Base-by-base conservation (phyloP, 768 basidiomycete species). In the Pleurotus giganteus region DNA sequence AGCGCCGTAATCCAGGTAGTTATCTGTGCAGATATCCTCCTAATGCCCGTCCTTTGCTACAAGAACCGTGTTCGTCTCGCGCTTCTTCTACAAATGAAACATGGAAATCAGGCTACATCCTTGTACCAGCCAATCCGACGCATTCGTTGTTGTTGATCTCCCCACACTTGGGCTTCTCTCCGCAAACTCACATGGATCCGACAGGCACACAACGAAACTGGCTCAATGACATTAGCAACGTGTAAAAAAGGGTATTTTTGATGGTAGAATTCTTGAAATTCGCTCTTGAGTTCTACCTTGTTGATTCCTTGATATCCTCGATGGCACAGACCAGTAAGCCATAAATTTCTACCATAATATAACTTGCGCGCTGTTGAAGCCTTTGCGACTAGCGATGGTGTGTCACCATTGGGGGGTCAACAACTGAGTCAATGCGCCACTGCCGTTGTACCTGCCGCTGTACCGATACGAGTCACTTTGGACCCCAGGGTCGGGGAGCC, bases 161-260 rank as follows among this genome's bases (percentile, higher is more conserved):
- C 55, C 39, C 42, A 51, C 49, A 51, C 34, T 51, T 32, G 49
- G 49, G 49, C 49, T 51, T 51, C 49, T 51, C 49, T 32, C 49
- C 49, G 49, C 12, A 24, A 34, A 37, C 34, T 27, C 49, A 51
- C 49, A 51, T 51, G 49, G 31, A n/a, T 24, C 27, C 21, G 37
- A 21, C 21, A 45, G 26, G 27, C 21, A 26, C 3, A 4, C 17
- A 45, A 41, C 39, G 39, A 41, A 41, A 32, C 31, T 6, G 39
- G 39, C 6, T 41, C 17, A 4, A 15, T 5, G 19, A 27, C 21
- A 8, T 12, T 45, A 13, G 9, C 44, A 28, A 45, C 44, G 27
- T 28, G 44, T 15, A 34, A 8, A 7, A 15, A 7, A 15, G 15
- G 32, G 15, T 15, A 8, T 34, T 34, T 34, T 34, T 7, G 32